phyloP scores from a whole-genome alignment of 2,329 filamentous ascomycete genomes.

The Colletotrichum sp. region DNA sequence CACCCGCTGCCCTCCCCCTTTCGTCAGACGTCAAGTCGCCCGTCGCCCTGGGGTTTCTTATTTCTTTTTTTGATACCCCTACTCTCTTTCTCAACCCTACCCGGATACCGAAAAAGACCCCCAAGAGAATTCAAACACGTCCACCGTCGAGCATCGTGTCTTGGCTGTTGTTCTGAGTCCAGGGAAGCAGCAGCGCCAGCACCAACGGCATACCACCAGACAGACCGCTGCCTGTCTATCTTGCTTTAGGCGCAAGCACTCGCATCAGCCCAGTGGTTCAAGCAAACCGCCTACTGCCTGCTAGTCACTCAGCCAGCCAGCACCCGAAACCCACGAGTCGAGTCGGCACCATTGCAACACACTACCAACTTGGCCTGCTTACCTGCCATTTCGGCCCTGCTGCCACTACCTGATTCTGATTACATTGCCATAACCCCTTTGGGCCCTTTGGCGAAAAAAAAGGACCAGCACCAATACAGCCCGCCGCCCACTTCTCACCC shows the following conservation, averaged over 20 bases:
- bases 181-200: neutral
- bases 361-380: neutral
- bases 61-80: neutral
- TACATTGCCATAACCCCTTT: neutral
- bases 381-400: neutral
- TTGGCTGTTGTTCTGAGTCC: neutral
- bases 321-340: constrained; percentile 10
- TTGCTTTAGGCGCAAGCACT: neutral
- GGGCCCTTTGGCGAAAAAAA: neutral
- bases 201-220: neutral
- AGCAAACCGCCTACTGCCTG: neutral
- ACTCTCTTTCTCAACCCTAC: neutral
- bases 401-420: neutral
- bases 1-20: neutral
- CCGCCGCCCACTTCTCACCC: neutral
- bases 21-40: neutral
- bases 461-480: neutral
- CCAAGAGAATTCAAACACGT: neutral
- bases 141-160: neutral
- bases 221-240: neutral
- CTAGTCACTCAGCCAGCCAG: constrained; percentile 4
- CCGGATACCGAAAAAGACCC: neutral
- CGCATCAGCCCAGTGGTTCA: constrained; percentile 5
- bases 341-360: constrained; percentile 11
- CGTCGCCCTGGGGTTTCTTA: neutral